Conservation (phyloP, 2,329 filamentous ascomycete genomes). For the Penicillium sp. region DNA sequence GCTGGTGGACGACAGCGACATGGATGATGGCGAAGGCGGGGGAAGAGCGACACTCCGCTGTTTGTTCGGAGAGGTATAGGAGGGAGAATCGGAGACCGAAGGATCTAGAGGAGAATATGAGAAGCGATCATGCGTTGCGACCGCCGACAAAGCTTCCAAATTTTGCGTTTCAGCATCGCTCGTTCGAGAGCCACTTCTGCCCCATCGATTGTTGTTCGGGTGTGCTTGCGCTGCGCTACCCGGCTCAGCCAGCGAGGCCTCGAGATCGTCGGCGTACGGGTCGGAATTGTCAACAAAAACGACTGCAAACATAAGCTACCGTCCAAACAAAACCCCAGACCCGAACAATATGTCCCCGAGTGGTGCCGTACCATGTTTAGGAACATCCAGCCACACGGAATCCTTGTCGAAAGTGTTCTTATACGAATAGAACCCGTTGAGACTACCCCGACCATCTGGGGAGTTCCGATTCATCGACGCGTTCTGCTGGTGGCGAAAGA, state of each 20-base stretch:
- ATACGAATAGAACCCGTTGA: conserved; percentile 63
- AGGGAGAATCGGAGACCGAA: conserved; percentile 26
- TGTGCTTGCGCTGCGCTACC: conserved; percentile 31
- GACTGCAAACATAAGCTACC: conserved; percentile 38
- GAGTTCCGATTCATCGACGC: conserved; percentile 59
- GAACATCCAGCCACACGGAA: conserved; percentile 61
- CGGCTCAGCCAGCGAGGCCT: conserved; percentile 33
- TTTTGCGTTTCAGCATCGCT: conserved; percentile 46
- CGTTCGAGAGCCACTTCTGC: conserved; percentile 24
- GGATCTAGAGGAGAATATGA: conserved; percentile 29
- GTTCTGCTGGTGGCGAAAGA: conserved; percentile 67
- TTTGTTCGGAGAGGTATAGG: conserved; percentile 34
- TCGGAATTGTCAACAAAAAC: conserved; percentile 61
- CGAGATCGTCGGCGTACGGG: conserved; percentile 55
- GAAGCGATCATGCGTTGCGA: conserved; percentile 45
- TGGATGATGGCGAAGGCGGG: conserved; percentile 43
- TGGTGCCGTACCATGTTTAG: conserved; percentile 50
- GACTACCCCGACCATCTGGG: conserved; percentile 40
- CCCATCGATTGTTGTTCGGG: conserved; percentile 34
- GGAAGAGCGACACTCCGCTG: conserved; percentile 32
- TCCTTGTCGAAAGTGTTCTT: conserved; percentile 61
- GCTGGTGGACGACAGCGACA: conserved; percentile 41
- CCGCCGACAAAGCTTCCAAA: conserved; percentile 53
- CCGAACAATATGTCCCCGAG: background rate
- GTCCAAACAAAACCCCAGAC: background rate